A percentile compares a stretch with the other conserved stretches of the same genome.
These are phyloP conservation scores for Epithemia pelagica DNA, from an alignment of 108 stramenopile species.

Conservation along the genomic window DNA sequence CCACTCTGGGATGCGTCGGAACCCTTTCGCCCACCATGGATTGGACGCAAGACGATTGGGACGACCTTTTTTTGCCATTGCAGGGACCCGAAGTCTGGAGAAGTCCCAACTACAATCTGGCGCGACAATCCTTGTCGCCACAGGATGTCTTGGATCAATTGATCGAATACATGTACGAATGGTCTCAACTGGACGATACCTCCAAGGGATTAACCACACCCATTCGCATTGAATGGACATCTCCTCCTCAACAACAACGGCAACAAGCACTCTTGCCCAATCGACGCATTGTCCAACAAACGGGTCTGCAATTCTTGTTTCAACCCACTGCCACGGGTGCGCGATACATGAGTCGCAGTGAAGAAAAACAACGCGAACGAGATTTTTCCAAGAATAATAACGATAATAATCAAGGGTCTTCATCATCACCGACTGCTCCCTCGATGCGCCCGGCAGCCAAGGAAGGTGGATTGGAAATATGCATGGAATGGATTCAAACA, in stretches of 20 bases:
- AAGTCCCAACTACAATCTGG: not conserved
- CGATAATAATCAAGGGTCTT: not conserved
- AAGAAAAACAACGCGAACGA: conserved; percentile 45
- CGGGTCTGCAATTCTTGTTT: conserved; percentile 57
- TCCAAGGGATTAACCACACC: conserved; percentile 75
- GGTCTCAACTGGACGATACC: conserved; percentile 43
- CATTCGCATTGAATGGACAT: conserved; percentile 27
- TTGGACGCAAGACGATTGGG: conserved; percentile 30
- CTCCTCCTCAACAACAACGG: conserved; percentile 5
- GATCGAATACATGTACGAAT: conserved; percentile 51
- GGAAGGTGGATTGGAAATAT: conserved; percentile 73
- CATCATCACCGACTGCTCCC: conserved; percentile 4
- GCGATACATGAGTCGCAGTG: conserved; percentile 53
- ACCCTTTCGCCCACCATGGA: conserved; percentile 10
- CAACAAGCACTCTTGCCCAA: not conserved
- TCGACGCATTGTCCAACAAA: conserved; percentile 34
- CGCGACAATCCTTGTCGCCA: conserved; percentile 7
- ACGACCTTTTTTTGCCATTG: conserved; percentile 59
- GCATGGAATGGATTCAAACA: conserved; percentile 55
- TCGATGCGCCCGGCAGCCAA: conserved; percentile 15
- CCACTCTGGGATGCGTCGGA: conserved; percentile 26
- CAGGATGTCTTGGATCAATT: conserved; percentile 25
- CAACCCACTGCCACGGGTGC: conserved; percentile 64
- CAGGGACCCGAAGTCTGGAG: conserved; percentile 71
- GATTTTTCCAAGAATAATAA: not conserved